Evolutionary conservation across 768 basidiomycete genomes (phyloP), one percentile per base, ranked within the genome.

Genomic region (Chalciporus piperatus): DNA sequence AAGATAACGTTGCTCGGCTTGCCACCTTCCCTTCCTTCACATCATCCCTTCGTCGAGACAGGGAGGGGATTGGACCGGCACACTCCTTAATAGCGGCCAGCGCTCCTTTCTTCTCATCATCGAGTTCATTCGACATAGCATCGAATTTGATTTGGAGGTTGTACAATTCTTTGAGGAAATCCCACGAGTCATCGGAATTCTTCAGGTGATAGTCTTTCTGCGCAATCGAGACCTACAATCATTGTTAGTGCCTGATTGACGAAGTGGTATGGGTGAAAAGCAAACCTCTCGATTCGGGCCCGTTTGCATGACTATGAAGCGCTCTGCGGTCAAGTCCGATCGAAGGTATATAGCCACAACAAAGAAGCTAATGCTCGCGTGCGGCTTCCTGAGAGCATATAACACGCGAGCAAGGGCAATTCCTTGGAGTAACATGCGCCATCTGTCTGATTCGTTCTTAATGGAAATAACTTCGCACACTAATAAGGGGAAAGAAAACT

Each of bases 331-430:
- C 49, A 54, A 25, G 30, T 33, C 11, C n/a, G n/a, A 41, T 7
- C 32, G 50, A n/a, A 51, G 39, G 32, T 54, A 54, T n/a, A 54
- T 35, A 23, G 49, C 49, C 16, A 45, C 35, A n/a, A 51, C 13
- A 20, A 54, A 54, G 35, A 51, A 30, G 10, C 17, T 4, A 8
- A 14, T 10, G 2, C 30, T 19, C 1, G 6, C 4, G 14, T 14
- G 12, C 3, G 16, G 2, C 22, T 25, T 11, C 39, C 39, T 45
- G 16, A 54, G 25, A 10, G 3, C 19, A 22, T 51, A 22, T 12
- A 43, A 38, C 6, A 19, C 32, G 3, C 49, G 35, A 11, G 32
- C 42, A 10, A 25, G 6, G 12, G 53, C 28, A 1, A 51, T 54
- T 12, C 33, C 49, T 28, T 55, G 42, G 19, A 55, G 13, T 14